Percentiles rank a stretch among this genome's conserved stretches.
Conservation (phyloP, 768 basidiomycete species). For the Boletellus emodensis region DNA sequence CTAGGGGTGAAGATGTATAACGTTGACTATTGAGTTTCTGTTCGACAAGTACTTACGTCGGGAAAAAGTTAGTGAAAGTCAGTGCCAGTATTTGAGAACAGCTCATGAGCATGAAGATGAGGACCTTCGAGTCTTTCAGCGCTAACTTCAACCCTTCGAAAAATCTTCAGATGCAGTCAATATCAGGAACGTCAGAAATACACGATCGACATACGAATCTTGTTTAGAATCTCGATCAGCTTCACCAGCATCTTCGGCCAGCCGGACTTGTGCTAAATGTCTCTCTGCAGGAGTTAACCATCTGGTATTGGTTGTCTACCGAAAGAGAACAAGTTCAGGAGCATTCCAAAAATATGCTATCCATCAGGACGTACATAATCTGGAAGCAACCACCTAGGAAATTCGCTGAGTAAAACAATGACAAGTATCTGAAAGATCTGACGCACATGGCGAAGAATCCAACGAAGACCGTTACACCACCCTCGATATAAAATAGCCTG, state of each 20-base stretch:
- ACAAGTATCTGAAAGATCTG: background rate
- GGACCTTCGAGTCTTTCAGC: slow-evolving; percentile 52
- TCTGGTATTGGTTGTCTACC: slow-evolving; percentile 56
- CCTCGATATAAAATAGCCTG: slow-evolving; percentile 75
- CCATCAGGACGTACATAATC: slow-evolving; percentile 46
- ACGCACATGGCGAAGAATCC: slow-evolving; percentile 52
- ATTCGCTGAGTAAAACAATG: background rate
- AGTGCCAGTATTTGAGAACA: slow-evolving; percentile 52
- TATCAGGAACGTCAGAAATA: background rate
- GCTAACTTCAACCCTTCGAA: slow-evolving; percentile 42
- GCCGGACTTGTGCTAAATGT: slow-evolving; percentile 59
- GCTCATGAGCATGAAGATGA: slow-evolving; percentile 50
- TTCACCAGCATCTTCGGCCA: slow-evolving; percentile 66
- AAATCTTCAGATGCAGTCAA: slow-evolving; percentile 6
- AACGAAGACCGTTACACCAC: slow-evolving; percentile 57
- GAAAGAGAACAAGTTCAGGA: background rate
- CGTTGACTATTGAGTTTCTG: background rate
- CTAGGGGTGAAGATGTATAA: background rate
- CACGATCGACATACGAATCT: slow-evolving; percentile 46
- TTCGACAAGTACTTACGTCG: slow-evolving; percentile 34
- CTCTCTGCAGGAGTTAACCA: slow-evolving; percentile 52
- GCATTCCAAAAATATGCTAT: background rate
- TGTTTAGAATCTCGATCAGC: slow-evolving; percentile 56
- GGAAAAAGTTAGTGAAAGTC: slow-evolving; percentile 62
- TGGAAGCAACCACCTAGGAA: slow-evolving; percentile 50